These are phyloP conservation scores for Phytophthora ramorum DNA, from an alignment of 352 stramenopile genomes.

Conservation along the genomic window DNA sequence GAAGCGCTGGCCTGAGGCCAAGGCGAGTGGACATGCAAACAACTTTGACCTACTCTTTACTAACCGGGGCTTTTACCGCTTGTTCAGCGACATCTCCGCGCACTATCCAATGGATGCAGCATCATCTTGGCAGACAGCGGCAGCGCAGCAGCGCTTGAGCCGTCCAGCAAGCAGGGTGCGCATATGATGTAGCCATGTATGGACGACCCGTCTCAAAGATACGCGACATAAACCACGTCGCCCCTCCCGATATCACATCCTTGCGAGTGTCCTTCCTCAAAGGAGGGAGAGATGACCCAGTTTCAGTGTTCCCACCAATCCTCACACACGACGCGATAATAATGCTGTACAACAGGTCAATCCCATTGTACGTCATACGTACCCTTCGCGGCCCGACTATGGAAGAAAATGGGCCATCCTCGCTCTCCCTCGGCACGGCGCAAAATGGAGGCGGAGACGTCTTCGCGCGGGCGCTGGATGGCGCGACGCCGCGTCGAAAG, in stretches of 20 bases:
- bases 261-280: not conserved
- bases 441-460: conserved; percentile 28
- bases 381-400: conserved; percentile 17
- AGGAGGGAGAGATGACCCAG: conserved; percentile 12
- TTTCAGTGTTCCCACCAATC: conserved; percentile 3
- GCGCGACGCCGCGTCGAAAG: conserved; percentile 29
- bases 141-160: not conserved
- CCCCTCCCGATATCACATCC: not conserved
- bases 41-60: conserved; percentile 4
- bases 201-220: conserved; percentile 17
- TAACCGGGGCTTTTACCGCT: conserved; percentile 7
- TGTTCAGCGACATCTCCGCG: conserved; percentile 62
- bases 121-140: conserved; percentile 59
- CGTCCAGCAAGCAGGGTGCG: not conserved
- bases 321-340: not conserved
- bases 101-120: conserved; percentile 78
- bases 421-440: not conserved
- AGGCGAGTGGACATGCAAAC: conserved; percentile 32
- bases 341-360: not conserved
- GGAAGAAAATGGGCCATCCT: conserved; percentile 15
- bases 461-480: conserved; percentile 32
- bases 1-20: conserved; percentile 67
- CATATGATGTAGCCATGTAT: conserved; percentile 24
- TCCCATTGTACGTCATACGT: not conserved
- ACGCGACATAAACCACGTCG: not conserved